Percentiles rank a stretch among this genome's conserved stretches.
phyloP scores from a whole-genome alignment of 2,329 filamentous ascomycete species.

The Stachybotrys echinatus region DNA sequence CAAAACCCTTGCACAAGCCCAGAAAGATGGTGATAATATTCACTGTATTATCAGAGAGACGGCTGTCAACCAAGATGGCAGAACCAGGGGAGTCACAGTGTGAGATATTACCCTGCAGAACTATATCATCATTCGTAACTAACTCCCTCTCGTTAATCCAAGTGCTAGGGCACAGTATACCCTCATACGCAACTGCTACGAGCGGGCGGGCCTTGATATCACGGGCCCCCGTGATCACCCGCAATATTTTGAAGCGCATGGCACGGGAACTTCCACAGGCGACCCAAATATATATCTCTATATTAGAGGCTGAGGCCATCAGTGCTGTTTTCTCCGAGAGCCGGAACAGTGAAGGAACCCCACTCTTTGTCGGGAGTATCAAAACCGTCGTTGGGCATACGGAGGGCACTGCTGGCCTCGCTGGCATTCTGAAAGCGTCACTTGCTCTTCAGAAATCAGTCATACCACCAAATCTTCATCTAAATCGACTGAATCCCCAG shows the following conservation, averaged over 20 bases:
- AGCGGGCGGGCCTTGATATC: conserved; percentile 28
- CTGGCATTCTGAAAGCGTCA: not conserved
- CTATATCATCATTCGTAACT: not conserved
- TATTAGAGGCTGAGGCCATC: conserved; percentile 28
- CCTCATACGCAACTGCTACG: conserved; percentile 32
- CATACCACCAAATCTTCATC: not conserved
- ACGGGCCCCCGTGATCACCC: conserved; percentile 18
- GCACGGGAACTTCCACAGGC: conserved; percentile 34
- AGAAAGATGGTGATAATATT: conserved; percentile 29
- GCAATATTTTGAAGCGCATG: conserved; percentile 40
- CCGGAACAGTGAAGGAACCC: not conserved
- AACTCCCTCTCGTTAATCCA: conserved; percentile 24
- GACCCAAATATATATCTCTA: conserved; percentile 30
- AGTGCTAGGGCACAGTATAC: conserved; percentile 34
- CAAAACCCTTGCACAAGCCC: conserved; percentile 32
- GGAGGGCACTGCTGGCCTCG: not conserved
- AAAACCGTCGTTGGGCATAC: not conserved
- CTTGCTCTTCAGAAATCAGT: not conserved
- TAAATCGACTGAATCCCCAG: not conserved
- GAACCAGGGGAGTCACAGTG: conserved; percentile 33
- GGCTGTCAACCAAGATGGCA: conserved; percentile 32
- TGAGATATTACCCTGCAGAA: not conserved
- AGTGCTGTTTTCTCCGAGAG: conserved; percentile 30
- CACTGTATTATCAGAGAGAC: conserved; percentile 27
- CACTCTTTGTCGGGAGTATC: not conserved